phyloP scores from a whole-genome alignment of 1,284 basidiomycete genomes.

The Phlebopus sp. region DNA sequence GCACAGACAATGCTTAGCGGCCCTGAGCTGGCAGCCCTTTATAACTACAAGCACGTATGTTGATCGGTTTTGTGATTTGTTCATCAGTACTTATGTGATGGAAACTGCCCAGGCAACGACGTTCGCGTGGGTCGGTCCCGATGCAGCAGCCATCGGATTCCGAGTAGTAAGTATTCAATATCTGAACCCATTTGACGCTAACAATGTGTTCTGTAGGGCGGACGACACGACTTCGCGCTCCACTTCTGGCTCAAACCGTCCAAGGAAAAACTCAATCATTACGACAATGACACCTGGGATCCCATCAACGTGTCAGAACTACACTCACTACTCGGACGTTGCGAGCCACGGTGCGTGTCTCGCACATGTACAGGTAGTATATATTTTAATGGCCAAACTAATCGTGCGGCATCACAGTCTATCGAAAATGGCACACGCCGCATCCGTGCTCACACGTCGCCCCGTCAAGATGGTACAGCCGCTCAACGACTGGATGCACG shows the following conservation, averaged over 20 bases:
- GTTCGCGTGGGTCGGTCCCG: conserved; percentile 42
- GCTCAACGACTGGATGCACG: conserved; percentile 57
- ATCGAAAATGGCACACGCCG: conserved; percentile 39
- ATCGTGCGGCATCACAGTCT: conserved; percentile 35
- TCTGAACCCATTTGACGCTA: too few species aligned
- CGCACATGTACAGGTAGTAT: too few species aligned
- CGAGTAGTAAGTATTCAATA: conserved; percentile 42
- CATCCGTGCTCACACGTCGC: conserved; percentile 33
- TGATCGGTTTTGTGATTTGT: conserved; percentile 19
- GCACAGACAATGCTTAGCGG: conserved; percentile 38
- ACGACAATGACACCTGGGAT: conserved; percentile 7
- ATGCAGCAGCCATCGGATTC: conserved; percentile 33
- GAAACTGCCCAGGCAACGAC: conserved; percentile 31
- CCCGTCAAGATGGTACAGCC: conserved; percentile 36
- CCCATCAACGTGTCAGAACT: conserved; percentile 13
- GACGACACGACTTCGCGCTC: conserved; percentile 24
- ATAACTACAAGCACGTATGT: conserved; percentile 28
- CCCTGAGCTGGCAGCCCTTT: conserved; percentile 33
- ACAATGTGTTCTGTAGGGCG: conserved; percentile 15
- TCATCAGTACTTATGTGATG: not conserved
- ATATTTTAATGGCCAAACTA: too few species aligned
- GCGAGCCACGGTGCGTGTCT: conserved; percentile 38
- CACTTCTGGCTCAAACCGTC: conserved; percentile 22
- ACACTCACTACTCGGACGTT: conserved; percentile 24
- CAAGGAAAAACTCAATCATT: not conserved